Evolutionary conservation across 208 protist genomes (phyloP).

Genomic region (Crithidia fasciculata): DNA sequence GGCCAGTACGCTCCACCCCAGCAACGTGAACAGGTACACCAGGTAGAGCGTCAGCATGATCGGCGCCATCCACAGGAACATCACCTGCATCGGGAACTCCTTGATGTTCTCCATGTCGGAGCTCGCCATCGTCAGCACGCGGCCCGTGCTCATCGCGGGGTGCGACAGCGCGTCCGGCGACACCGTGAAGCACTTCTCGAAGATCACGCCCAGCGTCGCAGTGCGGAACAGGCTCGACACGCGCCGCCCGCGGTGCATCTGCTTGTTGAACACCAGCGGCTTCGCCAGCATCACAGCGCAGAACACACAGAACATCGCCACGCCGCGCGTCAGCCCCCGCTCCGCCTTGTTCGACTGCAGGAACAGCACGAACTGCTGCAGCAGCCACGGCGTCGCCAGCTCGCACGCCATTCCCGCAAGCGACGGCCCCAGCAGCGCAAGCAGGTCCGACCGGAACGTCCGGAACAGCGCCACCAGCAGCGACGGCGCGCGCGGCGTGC

Average conservation of each 20-base stretch:
- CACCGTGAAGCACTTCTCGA: constrained; percentile 80
- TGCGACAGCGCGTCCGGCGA: constrained; percentile 48
- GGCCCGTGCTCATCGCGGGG: constrained; percentile 78
- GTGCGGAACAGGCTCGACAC: constrained; percentile 53
- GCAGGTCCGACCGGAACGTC: constrained; percentile 33
- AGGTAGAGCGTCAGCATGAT: constrained; percentile 70
- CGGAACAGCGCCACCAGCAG: constrained; percentile 40
- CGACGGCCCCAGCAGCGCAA: constrained; percentile 39
- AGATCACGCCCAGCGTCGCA: constrained; percentile 71
- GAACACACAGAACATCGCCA: constrained; percentile 32
- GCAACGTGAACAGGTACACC: constrained; percentile 51
- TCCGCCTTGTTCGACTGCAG: constrained; percentile 20
- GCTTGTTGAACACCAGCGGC: constrained; percentile 41
- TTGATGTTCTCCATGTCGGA: constrained; percentile 68
- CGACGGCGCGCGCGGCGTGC: constrained; percentile 33
- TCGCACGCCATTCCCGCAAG: constrained; percentile 48
- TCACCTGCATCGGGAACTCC: constrained; percentile 43
- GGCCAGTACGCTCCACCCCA: constrained; percentile 75
- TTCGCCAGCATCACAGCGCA: constrained; percentile 40
- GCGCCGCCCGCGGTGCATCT: constrained; percentile 41
- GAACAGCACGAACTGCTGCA: constrained; percentile 64
- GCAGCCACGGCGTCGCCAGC: constrained; percentile 59
- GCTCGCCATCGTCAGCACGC: constrained; percentile 89
- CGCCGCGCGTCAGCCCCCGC: constrained; percentile 18
- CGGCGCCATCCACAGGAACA: constrained; percentile 55